Base-by-base conservation (phyloP, 108 stramenopile genomes). In the Nitzschia sp. region DNA sequence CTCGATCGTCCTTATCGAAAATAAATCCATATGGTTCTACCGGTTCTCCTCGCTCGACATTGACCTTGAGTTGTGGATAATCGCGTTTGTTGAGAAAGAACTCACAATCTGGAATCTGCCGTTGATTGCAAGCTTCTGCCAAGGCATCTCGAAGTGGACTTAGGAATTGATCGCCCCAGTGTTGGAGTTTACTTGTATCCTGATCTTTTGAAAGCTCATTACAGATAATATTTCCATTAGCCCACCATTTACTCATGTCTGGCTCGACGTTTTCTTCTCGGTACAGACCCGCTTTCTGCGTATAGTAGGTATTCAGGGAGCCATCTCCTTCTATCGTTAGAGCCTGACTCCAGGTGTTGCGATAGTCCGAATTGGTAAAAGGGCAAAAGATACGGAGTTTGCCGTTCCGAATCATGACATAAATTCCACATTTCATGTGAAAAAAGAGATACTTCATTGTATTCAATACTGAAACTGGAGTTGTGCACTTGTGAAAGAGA, bases 51-150 rank as follows among this genome's bases (percentile, higher is more conserved):
- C 85, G 68, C 17, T 59, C 71, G 9, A 95, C 83, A 81, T 98
- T 96, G 66, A 89, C 84, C 75, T 99, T 99, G 48, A 99, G 91
- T 62, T 99, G 99, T 15, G 99, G 99, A 76, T 98, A 98, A 81
- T 99, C 99, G 31, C 99, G 87, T 71, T 99, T 99, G 82, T 99
- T 99, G 64, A 99, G 78, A 85, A 99, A 98, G 80, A 99, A 99
- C 77, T 99, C 99, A 75, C 97, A 98, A 77, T 99, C 99, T 5
- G 98, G 97, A 45, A 99, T 81, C 21, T 82, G 32, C 30, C 98
- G 86, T 51, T 84, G 60, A 34, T 76, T 70, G 75, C 98, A 98
- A 8, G 93, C 88, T 75, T 97, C 94, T 29, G 89, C 96, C 25
- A 99, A 79, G 92, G 98, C 97, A 71, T 99, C 97, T 18, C 95